Conservation (phyloP, 257 asterid species). For the Fraxinus americana region DNA sequence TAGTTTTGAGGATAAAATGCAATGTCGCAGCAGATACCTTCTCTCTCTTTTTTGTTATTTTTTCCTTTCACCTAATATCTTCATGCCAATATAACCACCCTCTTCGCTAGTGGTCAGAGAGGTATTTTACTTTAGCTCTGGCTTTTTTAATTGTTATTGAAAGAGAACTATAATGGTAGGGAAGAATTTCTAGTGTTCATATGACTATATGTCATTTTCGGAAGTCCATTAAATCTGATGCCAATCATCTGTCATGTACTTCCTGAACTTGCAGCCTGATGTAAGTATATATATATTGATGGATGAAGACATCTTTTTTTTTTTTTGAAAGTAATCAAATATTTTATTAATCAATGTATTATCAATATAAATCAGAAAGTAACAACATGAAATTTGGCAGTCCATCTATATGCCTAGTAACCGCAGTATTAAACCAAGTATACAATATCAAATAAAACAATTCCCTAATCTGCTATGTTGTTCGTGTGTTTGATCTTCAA, state of each 20-base stretch:
- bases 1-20: not conserved
- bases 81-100: not conserved
- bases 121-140: not conserved
- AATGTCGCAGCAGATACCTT: not conserved
- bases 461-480: no score
- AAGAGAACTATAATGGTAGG: not conserved
- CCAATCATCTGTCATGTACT: not conserved
- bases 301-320: not conserved
- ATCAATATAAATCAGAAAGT: no score
- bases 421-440: no score
- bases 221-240: not conserved
- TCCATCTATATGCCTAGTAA: no score
- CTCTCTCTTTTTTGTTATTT: not conserved
- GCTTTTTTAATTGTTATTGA: not conserved
- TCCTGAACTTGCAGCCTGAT: not conserved
- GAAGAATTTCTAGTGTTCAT: not conserved
- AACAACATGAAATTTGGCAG: no score
- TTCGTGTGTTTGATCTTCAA: no score
- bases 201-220: no score
- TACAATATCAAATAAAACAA: no score
- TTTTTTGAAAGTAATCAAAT: no score
- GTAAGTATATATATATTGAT: not conserved
- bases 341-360: no score
- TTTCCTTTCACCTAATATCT: not conserved
- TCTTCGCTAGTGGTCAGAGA: not conserved